These are phyloP conservation scores for Niebla homalea DNA, from an alignment of 495 filamentous ascomycete genomes.

Conservation along the genomic window DNA sequence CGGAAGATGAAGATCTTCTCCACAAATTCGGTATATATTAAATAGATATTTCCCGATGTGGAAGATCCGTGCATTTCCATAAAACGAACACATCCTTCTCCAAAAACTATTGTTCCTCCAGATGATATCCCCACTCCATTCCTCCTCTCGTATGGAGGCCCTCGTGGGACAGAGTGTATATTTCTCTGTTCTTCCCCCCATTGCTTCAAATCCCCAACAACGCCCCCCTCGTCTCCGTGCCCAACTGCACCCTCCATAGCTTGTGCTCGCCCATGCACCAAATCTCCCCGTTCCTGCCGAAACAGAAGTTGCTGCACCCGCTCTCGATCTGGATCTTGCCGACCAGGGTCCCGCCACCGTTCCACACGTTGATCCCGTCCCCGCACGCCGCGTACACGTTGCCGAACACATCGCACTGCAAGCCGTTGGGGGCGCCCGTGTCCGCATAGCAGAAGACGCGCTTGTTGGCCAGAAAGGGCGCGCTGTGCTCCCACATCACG, in stretches of 20 bases:
- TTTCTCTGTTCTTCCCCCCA: too few relatives aligned
- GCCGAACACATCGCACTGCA: conserved; percentile 30
- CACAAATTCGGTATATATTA: too few relatives aligned
- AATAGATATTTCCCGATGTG: too few relatives aligned
- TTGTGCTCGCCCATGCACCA: conserved; percentile 16
- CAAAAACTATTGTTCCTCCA: too few relatives aligned
- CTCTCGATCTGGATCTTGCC: conserved; percentile 37
- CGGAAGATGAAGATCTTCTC: too few relatives aligned
- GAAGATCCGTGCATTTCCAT: too few relatives aligned
- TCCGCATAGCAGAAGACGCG: conserved; percentile 46
- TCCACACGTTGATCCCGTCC: conserved; percentile 34
- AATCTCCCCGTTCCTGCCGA: conserved; percentile 40
- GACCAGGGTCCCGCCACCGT: conserved; percentile 27
- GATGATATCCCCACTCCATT: too few relatives aligned
- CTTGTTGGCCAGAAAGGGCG: conserved; percentile 33
- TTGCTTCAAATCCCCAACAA: conserved; percentile 16
- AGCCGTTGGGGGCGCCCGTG: conserved; percentile 40
- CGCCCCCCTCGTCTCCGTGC: conserved; percentile 12
- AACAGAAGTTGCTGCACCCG: conserved; percentile 41
- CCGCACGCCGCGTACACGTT: conserved; percentile 35
- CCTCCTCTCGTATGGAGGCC: too few relatives aligned
- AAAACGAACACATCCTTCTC: too few relatives aligned
- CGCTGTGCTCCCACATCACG: conserved; percentile 10
- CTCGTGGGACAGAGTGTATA: too few relatives aligned
- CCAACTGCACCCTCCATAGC: conserved; percentile 18